phyloP scores from a whole-genome alignment of 192 early-diverging fungal genomes.

The Linnemannia zychae region DNA sequence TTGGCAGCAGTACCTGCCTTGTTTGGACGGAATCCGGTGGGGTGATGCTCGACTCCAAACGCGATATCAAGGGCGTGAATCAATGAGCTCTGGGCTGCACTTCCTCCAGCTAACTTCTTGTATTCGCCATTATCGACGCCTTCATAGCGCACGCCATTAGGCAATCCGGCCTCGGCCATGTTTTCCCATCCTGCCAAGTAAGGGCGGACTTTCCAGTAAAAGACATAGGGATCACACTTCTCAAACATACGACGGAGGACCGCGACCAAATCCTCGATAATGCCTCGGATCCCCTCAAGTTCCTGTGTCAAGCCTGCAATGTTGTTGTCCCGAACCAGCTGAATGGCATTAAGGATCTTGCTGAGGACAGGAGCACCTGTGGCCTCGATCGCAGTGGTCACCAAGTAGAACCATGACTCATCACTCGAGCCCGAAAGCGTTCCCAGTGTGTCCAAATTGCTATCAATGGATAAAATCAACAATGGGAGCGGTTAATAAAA shows the following conservation, averaged over 20 bases:
- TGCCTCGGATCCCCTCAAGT: constrained; percentile 68
- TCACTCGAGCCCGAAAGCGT: constrained; percentile 91
- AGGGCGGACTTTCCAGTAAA: constrained; percentile 93
- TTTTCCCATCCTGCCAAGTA: constrained; percentile 94
- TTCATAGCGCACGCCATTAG: constrained; percentile 92
- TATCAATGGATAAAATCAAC: constrained; percentile 25
- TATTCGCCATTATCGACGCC: constrained; percentile 86
- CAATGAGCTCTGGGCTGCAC: constrained; percentile 94
- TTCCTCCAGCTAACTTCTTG: constrained; percentile 89
- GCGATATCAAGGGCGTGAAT: constrained; percentile 93
- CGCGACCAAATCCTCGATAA: constrained; percentile 65
- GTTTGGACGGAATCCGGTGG: constrained; percentile 68
- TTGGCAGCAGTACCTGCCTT: constrained; percentile 3
- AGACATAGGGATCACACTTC: constrained; percentile 94
- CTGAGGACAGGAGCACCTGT: constrained; percentile 77
- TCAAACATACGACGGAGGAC: constrained; percentile 88
- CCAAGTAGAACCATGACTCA: constrained; percentile 98
- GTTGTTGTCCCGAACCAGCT: constrained; percentile 67
- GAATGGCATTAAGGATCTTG: constrained; percentile 78
- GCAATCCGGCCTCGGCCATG: constrained; percentile 88
- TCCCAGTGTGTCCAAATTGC: constrained; percentile 85
- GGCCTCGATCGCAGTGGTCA: constrained; percentile 90
- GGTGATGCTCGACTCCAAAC: constrained; percentile 89
- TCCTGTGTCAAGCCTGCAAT: constrained; percentile 62
- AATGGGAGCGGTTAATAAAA: constrained; percentile 2